Base-by-base conservation (phyloP, 129 eudicot genomes). In the Saposhnikovia divaricata region DNA sequence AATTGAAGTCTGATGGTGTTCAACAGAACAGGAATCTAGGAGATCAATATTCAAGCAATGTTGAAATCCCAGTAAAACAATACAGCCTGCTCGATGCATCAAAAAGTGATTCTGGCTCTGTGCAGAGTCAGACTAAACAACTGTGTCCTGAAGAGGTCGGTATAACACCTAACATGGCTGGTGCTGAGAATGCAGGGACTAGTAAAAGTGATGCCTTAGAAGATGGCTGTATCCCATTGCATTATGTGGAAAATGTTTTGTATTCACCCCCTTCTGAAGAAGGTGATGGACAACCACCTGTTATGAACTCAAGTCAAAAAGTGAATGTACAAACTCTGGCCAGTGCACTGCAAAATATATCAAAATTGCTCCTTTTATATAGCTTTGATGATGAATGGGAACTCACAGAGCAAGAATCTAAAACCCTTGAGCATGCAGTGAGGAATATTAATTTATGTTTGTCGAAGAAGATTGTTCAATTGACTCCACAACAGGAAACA, bases 361-460 rank as follows among this genome's bases (percentile, higher is more conserved):
- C 97, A 74, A 88, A 86, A 69, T 75, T 93, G 81, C 91, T 93
- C 78, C 47, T 80, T 69, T 75, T 65, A 77, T 71, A 86, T 73
- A 79, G 87, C 31, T 83, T 85, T 71, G 74, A 79, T 85, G 87
- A 82, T 82, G 82, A 66, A 28, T 80, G 59, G 79, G 79, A 68
- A 57, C 80, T 89, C 6, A 83, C 81, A 44, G 89, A 88, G 76
- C 86, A 88, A 77, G 89, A 90, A 25, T 76, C 21, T 47, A 84
- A 65, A 80, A 68, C 85, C 53, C 83, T 93, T 77, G 83, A 85
- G 75, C 86, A 78, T 74, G 83, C 84, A 55, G 72, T 89, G 31
- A 63, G 79, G 87, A 93, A 91, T 80, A 85, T 93, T 77, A 84
- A 87, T 37, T 44, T 87, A 38, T 89, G 90, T 65, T 16, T 81